phyloP scores from a whole-genome alignment of 2,329 filamentous ascomycete species.

The Cytospora piceicola region DNA sequence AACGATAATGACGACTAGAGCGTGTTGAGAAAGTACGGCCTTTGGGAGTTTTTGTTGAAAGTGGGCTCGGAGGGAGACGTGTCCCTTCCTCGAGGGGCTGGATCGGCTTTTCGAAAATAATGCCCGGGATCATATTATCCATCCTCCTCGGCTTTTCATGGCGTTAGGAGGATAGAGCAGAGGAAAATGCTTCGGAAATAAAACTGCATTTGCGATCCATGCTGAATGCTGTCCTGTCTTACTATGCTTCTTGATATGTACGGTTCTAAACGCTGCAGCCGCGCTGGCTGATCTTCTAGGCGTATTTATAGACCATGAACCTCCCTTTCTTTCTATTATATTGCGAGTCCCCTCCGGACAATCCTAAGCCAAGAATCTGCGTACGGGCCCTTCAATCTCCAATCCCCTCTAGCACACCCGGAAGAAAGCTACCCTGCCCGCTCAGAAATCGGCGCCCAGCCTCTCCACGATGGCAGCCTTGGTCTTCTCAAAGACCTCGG shows the following conservation, averaged over 20 bases:
- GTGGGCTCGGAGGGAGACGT: not conserved
- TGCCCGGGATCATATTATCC: conserved; percentile 6
- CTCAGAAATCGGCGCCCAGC: conserved; percentile 51
- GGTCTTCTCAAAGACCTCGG: conserved; percentile 62
- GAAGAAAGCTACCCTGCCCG: not conserved
- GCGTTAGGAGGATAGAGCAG: conserved; percentile 31
- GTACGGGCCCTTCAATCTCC: not conserved
- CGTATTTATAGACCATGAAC: conserved; percentile 6
- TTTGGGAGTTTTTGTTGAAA: not conserved
- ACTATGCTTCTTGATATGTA: not conserved
- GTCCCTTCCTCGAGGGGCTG: not conserved
- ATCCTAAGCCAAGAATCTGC: not conserved
- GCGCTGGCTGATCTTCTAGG: conserved; percentile 3
- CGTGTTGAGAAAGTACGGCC: not conserved
- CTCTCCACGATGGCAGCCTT: conserved; percentile 53
- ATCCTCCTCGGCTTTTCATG: conserved; percentile 21
- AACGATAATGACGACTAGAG: conserved; percentile 30
- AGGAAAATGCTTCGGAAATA: conserved; percentile 31
- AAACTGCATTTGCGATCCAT: conserved; percentile 28
- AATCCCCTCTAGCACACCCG: not conserved
- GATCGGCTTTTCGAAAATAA: conserved; percentile 12
- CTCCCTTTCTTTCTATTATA: conserved; percentile 1
- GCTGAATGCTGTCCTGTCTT: not conserved
- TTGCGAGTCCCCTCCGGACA: not conserved
- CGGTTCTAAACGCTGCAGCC: not conserved